Evolutionary conservation across 257 asterid genomes (phyloP).

Genomic region (Nicotiana tomentosiformis): DNA sequence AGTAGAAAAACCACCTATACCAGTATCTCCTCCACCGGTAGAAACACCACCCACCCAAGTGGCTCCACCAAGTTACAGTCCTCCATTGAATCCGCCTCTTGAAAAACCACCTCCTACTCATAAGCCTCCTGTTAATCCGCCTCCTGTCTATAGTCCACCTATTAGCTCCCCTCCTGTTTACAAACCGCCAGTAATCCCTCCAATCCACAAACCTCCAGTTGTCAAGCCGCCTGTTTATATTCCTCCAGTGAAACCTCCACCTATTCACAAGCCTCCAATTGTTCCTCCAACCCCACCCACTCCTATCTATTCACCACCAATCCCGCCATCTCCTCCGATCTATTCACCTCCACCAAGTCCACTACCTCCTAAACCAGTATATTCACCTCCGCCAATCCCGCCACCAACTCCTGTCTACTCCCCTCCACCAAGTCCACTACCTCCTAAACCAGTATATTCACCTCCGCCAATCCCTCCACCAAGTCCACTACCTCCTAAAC

Average conservation of each 20-base stretch:
- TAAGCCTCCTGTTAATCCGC: neutral
- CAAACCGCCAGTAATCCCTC: neutral
- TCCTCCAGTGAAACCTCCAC: neutral
- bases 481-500: neutral
- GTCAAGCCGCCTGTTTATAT: neutral
- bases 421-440: neutral
- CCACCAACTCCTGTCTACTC: neutral
- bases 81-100: neutral
- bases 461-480: neutral
- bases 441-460: neutral
- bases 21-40: neutral
- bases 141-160: neutral
- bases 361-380: neutral
- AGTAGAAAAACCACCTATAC: neutral
- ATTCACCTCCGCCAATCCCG: neutral
- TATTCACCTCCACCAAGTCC: neutral
- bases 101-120: neutral
- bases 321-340: neutral
- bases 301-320: neutral
- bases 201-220: neutral
- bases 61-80: neutral
- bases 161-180: neutral
- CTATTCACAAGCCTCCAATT: neutral
- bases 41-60: neutral
- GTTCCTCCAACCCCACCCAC: neutral